phyloP scores from a whole-genome alignment of 805 yeast genomes.

The Candida ovalis region DNA sequence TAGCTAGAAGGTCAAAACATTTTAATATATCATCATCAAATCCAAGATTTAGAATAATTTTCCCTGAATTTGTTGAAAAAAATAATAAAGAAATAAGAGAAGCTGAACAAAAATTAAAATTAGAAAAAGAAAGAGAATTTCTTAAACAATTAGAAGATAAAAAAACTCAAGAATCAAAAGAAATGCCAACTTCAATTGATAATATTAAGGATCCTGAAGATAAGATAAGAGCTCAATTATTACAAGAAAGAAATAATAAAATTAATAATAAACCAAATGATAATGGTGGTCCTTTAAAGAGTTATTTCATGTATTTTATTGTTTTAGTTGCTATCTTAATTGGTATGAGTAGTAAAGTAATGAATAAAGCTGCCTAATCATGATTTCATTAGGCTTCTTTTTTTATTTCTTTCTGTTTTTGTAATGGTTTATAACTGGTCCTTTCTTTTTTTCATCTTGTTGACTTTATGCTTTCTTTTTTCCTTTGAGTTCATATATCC shows the following conservation, averaged over 20 bases:
- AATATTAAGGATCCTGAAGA: conserved; percentile 64
- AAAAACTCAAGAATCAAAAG: conserved; percentile 8
- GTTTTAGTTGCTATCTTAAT: conserved; percentile 16
- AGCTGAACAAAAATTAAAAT: conserved; percentile 7
- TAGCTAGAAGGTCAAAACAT: conserved; percentile 56
- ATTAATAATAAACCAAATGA: neutral
- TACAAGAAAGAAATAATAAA: conserved; percentile 3
- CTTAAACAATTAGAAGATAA: conserved; percentile 4
- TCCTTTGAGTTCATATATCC: neutral
- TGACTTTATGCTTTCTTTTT: neutral
- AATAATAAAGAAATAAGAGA: conserved; percentile 34
- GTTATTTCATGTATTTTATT: conserved; percentile 11
- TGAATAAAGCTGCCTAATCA: conserved; percentile 2
- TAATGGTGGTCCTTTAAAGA: conserved; percentile 3
- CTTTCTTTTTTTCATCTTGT: neutral
- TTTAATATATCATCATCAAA: conserved; percentile 55
- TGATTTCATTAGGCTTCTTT: neutral
- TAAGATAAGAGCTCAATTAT: conserved; percentile 46
- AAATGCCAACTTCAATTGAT: conserved; percentile 31
- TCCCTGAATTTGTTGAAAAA: conserved; percentile 60
- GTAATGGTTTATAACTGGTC: no score
- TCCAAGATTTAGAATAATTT: conserved; percentile 52
- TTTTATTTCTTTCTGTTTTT: neutral
- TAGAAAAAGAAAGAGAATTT: conserved; percentile 11
- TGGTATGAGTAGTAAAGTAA: conserved; percentile 13